Conservation (phyloP, 768 basidiomycete genomes). For the Pisolithus microcarpus region DNA sequence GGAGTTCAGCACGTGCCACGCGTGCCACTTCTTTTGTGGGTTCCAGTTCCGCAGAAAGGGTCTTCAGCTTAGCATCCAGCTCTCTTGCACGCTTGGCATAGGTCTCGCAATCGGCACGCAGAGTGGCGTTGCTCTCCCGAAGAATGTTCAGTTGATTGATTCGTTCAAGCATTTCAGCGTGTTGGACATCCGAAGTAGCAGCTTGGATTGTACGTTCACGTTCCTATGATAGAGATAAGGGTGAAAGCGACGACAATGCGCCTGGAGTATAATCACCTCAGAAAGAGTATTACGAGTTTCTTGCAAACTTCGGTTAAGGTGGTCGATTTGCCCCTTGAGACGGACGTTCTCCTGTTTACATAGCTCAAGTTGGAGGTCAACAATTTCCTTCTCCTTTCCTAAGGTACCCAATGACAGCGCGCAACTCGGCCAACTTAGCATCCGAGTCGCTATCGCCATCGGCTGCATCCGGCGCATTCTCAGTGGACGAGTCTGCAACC, state of each 20-base stretch:
- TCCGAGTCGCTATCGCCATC: conserved; percentile 48
- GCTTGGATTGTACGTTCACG: conserved; percentile 70
- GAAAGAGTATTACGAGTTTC: conserved; percentile 65
- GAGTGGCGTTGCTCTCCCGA: conserved; percentile 81
- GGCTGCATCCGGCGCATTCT: conserved; percentile 34
- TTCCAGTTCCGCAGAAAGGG: conserved; percentile 55
- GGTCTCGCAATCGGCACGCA: conserved; percentile 71
- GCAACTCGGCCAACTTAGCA: conserved; percentile 62
- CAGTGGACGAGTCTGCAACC: conserved; percentile 49
- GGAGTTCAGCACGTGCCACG: conserved; percentile 64
- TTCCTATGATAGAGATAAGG: conserved; percentile 42
- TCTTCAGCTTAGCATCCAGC: conserved; percentile 56
- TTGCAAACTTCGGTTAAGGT: conserved; percentile 59
- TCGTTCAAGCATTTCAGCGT: conserved; percentile 75
- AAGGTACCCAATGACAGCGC: conserved; percentile 72
- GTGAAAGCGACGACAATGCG: neutral
- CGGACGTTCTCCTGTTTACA: conserved; percentile 70
- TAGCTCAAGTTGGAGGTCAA: conserved; percentile 80
- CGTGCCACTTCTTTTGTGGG: conserved; percentile 69
- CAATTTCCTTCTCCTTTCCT: conserved; percentile 90
- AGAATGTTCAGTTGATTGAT: conserved; percentile 83
- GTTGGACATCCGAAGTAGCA: conserved; percentile 68
- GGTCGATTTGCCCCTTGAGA: conserved; percentile 69
- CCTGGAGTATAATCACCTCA: conserved; percentile 40
- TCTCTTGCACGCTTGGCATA: conserved; percentile 61